Evolutionary conservation across 2,329 filamentous ascomycete genomes (phyloP).

Genomic region (Aspergillus sclerotialis): DNA sequence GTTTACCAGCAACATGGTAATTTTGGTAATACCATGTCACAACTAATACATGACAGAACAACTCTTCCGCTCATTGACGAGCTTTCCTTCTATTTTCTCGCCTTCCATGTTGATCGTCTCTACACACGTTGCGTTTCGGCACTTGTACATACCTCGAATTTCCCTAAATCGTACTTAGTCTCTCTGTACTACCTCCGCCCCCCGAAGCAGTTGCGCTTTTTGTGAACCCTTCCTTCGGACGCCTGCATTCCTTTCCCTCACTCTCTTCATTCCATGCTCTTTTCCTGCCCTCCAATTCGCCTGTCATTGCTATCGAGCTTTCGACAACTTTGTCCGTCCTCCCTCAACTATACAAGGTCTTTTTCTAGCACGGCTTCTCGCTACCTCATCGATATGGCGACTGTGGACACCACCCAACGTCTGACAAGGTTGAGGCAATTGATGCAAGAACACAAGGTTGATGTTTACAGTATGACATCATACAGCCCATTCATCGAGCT

Average conservation of each 20-base stretch:
- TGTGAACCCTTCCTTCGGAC: slow-evolving; percentile 8
- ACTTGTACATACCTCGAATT: too few species aligned
- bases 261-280: slow-evolving; percentile 25
- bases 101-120: too few species aligned
- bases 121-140: too few species aligned
- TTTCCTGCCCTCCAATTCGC: slow-evolving; percentile 23
- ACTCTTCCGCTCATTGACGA: too few species aligned
- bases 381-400: slow-evolving; percentile 58
- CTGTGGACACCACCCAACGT: slow-evolving; percentile 69
- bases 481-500: slow-evolving; percentile 9
- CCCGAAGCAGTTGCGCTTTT: slow-evolving; percentile 6
- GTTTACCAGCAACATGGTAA: too few species aligned
- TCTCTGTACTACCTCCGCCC: slow-evolving; percentile 4
- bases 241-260: slow-evolving; percentile 10
- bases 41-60: too few species aligned
- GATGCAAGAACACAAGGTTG: slow-evolving; percentile 81
- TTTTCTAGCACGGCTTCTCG: slow-evolving; percentile 32
- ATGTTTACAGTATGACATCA: slow-evolving; percentile 71
- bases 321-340: slow-evolving; percentile 18
- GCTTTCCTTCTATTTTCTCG: too few species aligned
- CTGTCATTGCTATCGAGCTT: slow-evolving; percentile 22
- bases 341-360: slow-evolving; percentile 22
- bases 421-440: slow-evolving; percentile 70
- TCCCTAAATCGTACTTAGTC: background rate
- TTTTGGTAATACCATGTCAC: too few species aligned